A percentile compares a stretch with the other conserved stretches of the same genome.
phyloP scores from a whole-genome alignment of 495 filamentous ascomycete genomes.

The Aspergillus affinis region DNA sequence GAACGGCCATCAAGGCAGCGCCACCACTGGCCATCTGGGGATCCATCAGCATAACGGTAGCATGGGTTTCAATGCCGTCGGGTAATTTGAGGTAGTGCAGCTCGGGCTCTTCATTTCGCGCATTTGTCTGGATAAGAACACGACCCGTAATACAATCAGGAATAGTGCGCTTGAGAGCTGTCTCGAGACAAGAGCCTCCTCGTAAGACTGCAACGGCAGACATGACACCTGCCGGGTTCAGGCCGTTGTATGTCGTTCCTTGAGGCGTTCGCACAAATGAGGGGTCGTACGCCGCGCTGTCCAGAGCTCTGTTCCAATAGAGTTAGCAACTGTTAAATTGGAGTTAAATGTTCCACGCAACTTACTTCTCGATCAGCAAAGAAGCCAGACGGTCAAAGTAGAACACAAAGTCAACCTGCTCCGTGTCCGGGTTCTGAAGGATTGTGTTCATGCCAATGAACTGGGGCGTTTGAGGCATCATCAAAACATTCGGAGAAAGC shows the following conservation, averaged over 20 bases:
- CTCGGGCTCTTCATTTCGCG: conserved; percentile 82
- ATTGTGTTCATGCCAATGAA: conserved; percentile 86
- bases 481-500: conserved; percentile 67
- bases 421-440: conserved; percentile 75
- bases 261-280: conserved; percentile 66
- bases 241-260: conserved; percentile 63
- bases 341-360: background rate
- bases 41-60: conserved; percentile 82
- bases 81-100: conserved; percentile 84
- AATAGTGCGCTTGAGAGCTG: conserved; percentile 81
- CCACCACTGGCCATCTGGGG: conserved; percentile 93
- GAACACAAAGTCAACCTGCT: conserved; percentile 90
- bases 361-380: conserved; percentile 80
- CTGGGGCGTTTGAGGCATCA: conserved; percentile 74
- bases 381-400: conserved; percentile 87
- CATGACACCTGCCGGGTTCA: conserved; percentile 64
- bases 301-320: conserved; percentile 57
- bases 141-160: conserved; percentile 89
- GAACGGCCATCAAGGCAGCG: conserved; percentile 93
- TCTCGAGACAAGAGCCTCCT: conserved; percentile 83
- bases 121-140: conserved; percentile 85
- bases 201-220: conserved; percentile 87
- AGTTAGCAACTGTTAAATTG: conserved; percentile 6
- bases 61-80: conserved; percentile 64
- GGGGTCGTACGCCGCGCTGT: conserved; percentile 64